Conservation (phyloP, 345 rosid genomes). For the Pugionium dolabratum region DNA sequence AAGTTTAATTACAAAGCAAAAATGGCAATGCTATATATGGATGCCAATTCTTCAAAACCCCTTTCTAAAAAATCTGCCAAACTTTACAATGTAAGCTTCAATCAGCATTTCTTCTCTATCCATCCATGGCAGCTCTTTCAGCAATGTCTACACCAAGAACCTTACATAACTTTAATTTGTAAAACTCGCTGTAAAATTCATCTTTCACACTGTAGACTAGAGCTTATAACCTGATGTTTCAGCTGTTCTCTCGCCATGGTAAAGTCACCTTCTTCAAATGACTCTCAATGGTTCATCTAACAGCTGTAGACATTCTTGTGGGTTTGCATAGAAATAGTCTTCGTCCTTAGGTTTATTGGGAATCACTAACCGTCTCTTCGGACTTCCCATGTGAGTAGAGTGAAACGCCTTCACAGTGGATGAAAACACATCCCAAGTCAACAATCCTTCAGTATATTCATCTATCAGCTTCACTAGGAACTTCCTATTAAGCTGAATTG, state of each 20-base stretch:
- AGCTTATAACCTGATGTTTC: conserved; percentile 6
- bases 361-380: conserved; percentile 56
- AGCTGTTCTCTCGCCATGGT: conserved; percentile 28
- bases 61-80: neutral
- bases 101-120: conserved; percentile 16
- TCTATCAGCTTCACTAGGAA: conserved; percentile 75
- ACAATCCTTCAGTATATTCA: conserved; percentile 54
- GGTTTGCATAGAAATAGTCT: conserved; percentile 93
- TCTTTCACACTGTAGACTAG: conserved; percentile 21
- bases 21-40: conserved; percentile 41
- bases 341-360: conserved; percentile 93
- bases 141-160: conserved; percentile 29
- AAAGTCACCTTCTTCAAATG: conserved; percentile 31
- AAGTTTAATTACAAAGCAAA: conserved; percentile 30
- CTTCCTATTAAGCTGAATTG: conserved; percentile 65
- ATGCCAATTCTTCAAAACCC: neutral
- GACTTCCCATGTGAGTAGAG: conserved; percentile 72
- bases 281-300: conserved; percentile 62
- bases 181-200: conserved; percentile 16
- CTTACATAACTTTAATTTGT: conserved; percentile 29
- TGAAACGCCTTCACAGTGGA: conserved; percentile 67
- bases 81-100: conserved; percentile 37
- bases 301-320: conserved; percentile 83
- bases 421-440: conserved; percentile 87
- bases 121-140: conserved; percentile 34